Percentiles rank a stretch among this genome's conserved stretches.
Conservation (phyloP, 306 rosid species). For the Elaeagnus macrophylla region DNA sequence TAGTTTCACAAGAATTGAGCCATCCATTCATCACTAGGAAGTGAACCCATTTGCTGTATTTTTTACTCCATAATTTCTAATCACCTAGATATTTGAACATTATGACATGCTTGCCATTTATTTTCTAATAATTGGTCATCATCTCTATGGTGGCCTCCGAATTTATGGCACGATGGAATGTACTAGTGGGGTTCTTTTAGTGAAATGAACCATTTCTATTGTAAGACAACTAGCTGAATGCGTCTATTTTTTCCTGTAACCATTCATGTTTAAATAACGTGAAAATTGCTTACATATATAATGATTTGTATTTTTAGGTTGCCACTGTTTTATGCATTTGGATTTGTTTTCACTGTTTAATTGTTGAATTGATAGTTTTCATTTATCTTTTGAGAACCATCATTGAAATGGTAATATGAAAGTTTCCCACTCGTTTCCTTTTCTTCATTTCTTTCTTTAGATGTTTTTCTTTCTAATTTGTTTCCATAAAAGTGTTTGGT, state of each 20-base stretch:
- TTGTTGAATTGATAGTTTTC: no score
- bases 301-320: no score
- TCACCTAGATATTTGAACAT: slow-evolving; percentile 72
- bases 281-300: no score
- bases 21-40: slow-evolving; percentile 99
- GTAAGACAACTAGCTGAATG: slow-evolving; percentile 98
- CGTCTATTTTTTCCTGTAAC: slow-evolving; percentile 60
- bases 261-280: slow-evolving; percentile 36
- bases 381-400: no score
- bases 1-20: slow-evolving; percentile 89
- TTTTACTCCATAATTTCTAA: slow-evolving; percentile 62
- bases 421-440: no score
- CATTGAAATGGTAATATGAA: no score
- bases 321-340: no score
- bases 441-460: no score
- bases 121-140: slow-evolving; percentile 71
- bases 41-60: slow-evolving; percentile 87
- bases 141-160: slow-evolving; percentile 67
- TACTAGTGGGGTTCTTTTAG: slow-evolving; percentile 76
- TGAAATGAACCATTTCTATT: slow-evolving; percentile 92
- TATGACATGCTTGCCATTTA: slow-evolving; percentile 54
- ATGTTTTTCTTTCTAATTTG: no score
- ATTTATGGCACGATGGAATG: slow-evolving; percentile 56
- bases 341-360: no score
- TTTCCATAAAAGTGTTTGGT: no score